phyloP scores from a whole-genome alignment of 106 monocot genomes.

The Dioscorea dumetorum region DNA sequence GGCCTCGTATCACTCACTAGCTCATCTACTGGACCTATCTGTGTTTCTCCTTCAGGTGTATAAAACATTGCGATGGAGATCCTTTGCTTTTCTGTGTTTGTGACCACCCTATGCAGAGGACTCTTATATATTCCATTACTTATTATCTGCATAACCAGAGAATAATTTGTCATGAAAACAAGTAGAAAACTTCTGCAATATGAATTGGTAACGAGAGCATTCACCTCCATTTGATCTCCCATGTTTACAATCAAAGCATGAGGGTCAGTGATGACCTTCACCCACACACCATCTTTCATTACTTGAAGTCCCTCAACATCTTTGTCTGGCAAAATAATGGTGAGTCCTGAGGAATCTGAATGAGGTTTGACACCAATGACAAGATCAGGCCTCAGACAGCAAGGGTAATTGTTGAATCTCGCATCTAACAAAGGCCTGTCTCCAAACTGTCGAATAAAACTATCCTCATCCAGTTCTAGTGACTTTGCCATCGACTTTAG shows the following conservation, averaged over 20 bases:
- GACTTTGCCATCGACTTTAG: constrained; percentile 23
- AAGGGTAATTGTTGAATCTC: constrained; percentile 51
- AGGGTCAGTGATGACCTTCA: constrained; percentile 23
- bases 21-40: constrained; percentile 19
- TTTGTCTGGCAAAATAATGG: constrained; percentile 33
- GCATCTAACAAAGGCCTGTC: constrained; percentile 20
- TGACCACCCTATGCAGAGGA: constrained; percentile 39
- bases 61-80: constrained; percentile 39
- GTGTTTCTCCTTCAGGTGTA: constrained; percentile 11
- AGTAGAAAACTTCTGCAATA: neutral
- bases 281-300: constrained; percentile 40
- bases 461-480: constrained; percentile 33
- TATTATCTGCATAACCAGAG: constrained; percentile 29
- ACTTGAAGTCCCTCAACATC: constrained; percentile 47
- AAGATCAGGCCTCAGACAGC: constrained; percentile 30
- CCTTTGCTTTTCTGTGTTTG: constrained; percentile 21
- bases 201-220: neutral
- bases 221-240: constrained; percentile 57
- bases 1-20: constrained; percentile 27
- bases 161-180: neutral
- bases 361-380: constrained; percentile 56
- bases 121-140: constrained; percentile 44
- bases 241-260: constrained; percentile 46
- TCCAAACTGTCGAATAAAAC: constrained; percentile 30
- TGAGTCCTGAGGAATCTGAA: constrained; percentile 35